Conservation (phyloP, 305 asterid genomes). For the Andrographis paniculata region DNA sequence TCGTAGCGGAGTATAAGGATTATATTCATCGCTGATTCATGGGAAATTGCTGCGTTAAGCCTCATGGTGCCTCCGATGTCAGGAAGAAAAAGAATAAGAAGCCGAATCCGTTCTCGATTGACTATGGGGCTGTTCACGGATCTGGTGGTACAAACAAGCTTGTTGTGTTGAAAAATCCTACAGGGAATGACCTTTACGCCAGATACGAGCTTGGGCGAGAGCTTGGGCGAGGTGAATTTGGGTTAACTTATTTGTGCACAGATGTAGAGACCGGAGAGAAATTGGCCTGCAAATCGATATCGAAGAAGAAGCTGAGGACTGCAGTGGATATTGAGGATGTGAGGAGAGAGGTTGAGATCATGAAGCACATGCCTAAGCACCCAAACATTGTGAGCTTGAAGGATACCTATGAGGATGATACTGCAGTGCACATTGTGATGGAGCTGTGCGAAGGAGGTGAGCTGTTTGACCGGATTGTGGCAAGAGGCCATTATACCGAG, state of each 20-base stretch:
- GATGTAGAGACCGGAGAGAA: constrained; percentile 48
- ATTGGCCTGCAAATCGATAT: constrained; percentile 73
- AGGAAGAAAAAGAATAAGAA: constrained; percentile 51
- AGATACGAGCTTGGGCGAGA: constrained; percentile 63
- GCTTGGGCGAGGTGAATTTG: constrained; percentile 86
- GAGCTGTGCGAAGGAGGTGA: constrained; percentile 87
- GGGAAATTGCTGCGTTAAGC: constrained; percentile 87
- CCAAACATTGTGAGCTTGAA: constrained; percentile 59
- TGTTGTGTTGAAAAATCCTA: constrained; percentile 53
- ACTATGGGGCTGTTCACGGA: constrained; percentile 41
- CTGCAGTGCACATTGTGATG: constrained; percentile 76
- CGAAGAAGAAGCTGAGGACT: constrained; percentile 69
- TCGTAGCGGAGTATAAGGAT: constrained; percentile 14
- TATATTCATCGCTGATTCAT: constrained; percentile 28
- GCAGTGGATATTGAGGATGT: constrained; percentile 77
- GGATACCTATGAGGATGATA: constrained; percentile 68
- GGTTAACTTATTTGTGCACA: constrained; percentile 72
- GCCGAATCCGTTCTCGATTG: constrained; percentile 56
- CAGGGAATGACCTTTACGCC: constrained; percentile 44
- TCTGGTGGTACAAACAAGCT: constrained; percentile 41
- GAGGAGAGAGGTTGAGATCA: constrained; percentile 80
- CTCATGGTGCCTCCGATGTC: constrained; percentile 36
- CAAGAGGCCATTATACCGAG: constrained; percentile 78
- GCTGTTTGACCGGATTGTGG: constrained; percentile 73
- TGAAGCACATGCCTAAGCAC: constrained; percentile 80